These are phyloP conservation scores for Periconia sp. DNA, from an alignment of 2,329 filamentous ascomycete species.

Conservation along the genomic window DNA sequence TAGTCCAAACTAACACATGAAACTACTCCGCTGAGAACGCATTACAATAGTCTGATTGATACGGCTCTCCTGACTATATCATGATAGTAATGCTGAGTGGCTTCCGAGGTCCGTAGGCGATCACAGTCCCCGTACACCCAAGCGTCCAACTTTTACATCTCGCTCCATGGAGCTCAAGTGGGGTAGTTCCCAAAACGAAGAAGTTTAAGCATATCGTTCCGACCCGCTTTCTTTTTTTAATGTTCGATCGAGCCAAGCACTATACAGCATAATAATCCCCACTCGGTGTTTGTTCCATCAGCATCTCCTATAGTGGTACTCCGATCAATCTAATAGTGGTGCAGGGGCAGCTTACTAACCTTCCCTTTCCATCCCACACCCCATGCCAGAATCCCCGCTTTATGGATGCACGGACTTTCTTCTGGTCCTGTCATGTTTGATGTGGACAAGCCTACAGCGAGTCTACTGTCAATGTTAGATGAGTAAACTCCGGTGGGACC, in stretches of 20 bases:
- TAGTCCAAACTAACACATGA: no score
- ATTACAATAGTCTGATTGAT: no score
- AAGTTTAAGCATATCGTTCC: not conserved
- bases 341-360: not conserved
- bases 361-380: not conserved
- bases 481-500: not conserved
- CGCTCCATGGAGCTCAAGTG: not conserved
- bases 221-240: no score
- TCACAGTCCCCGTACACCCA: not conserved
- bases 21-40: no score
- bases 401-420: not conserved
- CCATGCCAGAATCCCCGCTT: not conserved
- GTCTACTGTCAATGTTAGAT: not conserved
- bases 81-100: not conserved
- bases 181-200: not conserved
- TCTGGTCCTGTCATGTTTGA: not conserved
- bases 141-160: not conserved
- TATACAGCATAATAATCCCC: not conserved
- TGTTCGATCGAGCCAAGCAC: not conserved
- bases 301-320: no score
- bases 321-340: no score
- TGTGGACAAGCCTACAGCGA: not conserved
- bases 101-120: not conserved
- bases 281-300: no score
- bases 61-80: no score